Percentiles rank a stretch among this genome's conserved stretches.
These are phyloP conservation scores for Cladophialophora chaetospira DNA, from an alignment of 2,329 filamentous ascomycete genomes.

Conservation along the genomic window DNA sequence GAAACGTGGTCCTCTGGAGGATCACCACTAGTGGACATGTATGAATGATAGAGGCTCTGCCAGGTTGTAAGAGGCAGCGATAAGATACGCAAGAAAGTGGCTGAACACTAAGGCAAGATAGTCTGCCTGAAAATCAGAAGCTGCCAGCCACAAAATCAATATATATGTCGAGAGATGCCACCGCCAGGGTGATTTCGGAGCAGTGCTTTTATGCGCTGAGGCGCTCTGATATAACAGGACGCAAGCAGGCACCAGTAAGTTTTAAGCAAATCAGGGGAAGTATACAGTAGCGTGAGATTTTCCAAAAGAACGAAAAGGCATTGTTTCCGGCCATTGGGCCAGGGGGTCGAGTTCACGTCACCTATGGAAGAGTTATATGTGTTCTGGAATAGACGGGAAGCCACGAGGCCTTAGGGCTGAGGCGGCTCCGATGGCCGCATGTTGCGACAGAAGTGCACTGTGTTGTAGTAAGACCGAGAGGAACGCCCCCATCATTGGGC, in stretches of 20 bases:
- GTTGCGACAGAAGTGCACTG: neutral
- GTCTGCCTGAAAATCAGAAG: too few relatives aligned
- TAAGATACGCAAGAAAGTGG: neutral
- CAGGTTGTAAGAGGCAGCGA: neutral
- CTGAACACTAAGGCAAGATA: too few relatives aligned
- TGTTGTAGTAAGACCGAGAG: neutral
- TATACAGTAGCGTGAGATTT: neutral
- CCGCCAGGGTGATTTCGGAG: too few relatives aligned
- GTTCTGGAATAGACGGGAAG: neutral
- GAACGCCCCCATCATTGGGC: neutral
- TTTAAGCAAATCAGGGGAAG: neutral
- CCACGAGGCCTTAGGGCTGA: neutral
- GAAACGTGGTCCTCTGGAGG: slow-evolving; percentile 17
- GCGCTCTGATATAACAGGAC: neutral
- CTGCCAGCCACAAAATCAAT: too few relatives aligned
- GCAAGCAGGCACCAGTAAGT: neutral
- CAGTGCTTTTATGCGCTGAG: neutral
- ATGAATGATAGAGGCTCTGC: neutral
- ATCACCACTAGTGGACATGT: slow-evolving; percentile 25
- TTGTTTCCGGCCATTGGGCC: neutral
- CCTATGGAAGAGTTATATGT: neutral
- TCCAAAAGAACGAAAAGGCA: neutral
- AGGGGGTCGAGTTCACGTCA: neutral
- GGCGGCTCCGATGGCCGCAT: neutral
- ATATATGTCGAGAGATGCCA: too few relatives aligned